Evolutionary conservation across 1,284 basidiomycete species (phyloP), one percentile per base, ranked within the genome.

Genomic region (Trichosporon sp.): DNA sequence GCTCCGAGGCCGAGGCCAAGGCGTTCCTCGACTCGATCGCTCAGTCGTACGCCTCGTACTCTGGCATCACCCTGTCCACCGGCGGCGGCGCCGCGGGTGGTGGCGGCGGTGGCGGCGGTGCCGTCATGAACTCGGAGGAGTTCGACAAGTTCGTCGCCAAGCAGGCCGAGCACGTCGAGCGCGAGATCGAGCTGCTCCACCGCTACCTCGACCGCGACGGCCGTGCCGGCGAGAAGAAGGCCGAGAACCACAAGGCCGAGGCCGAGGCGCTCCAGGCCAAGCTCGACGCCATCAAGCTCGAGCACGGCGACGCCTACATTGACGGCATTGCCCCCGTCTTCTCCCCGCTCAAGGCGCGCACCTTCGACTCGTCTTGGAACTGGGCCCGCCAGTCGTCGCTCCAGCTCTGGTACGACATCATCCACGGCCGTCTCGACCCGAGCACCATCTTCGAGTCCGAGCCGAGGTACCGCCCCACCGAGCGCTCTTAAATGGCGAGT

Each of bases 341-440:
- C 85, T 93, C 96, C 79, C 91, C 93, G 2, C 87, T 96, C 82
- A 99, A 99, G 85, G 96, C 96, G 19, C 92, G 97, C 67, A 93
- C 92, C 81, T 99, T 99, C 86, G 95, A 98, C 83, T 98, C 95
- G 10, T 94, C 92, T 11, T 99, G 96, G 96, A 99, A 99, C 84
- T 99, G 96, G 97, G 95, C 93, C 67, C 91, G 96, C 76, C 95
- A 98, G 85, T 94, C 96, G 75, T 93, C 95, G 32, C 87, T 98
- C 54, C 87, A 93, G 73, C 94, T 98, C 92, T 98, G 91, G 86
- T 98, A 96, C 85, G 96, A 98, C 82, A 96, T 98, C 84, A 93
- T 98, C 80, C 95, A 95, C 78, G 96, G 96, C 65, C 76, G 78
- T 46, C 75, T 83, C n/a, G 81, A 83, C 75, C 84, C 86, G 79